Percentiles rank a stretch among this genome's conserved stretches.
These are phyloP conservation scores for Ciborinia camelliae DNA, from an alignment of 2,329 filamentous ascomycete genomes.

Conservation along the genomic window DNA sequence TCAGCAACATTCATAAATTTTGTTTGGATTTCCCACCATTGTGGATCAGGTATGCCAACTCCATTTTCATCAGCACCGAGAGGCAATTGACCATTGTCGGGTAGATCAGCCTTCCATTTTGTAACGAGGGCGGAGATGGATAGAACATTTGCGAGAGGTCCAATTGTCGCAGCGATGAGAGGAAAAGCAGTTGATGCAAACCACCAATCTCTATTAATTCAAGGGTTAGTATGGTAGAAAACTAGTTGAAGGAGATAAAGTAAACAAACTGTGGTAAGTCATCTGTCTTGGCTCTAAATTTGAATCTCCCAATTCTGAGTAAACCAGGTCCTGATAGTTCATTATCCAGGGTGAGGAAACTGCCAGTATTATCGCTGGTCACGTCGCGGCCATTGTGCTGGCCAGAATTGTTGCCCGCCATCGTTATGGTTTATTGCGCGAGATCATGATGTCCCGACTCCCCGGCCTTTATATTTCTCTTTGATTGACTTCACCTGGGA, in stretches of 20 bases:
- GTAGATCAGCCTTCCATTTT: constrained; percentile 54
- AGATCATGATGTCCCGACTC: constrained; percentile 4
- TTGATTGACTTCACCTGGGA: background rate
- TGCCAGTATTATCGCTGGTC: background rate
- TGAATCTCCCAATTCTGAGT: constrained; percentile 34
- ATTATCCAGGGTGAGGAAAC: background rate
- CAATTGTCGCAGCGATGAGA: constrained; percentile 64
- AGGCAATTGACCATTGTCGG: constrained; percentile 45
- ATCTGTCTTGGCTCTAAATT: constrained; percentile 37
- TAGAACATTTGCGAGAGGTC: constrained; percentile 66
- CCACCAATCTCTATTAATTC: constrained; percentile 39
- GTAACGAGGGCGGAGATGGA: constrained; percentile 65
- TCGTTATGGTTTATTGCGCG: background rate
- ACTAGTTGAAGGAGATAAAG: background rate
- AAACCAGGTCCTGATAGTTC: constrained; percentile 21
- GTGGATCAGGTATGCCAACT: constrained; percentile 54
- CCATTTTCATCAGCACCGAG: constrained; percentile 49
- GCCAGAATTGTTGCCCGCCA: constrained; percentile 2
- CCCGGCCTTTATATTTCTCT: too few species aligned
- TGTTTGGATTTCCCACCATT: constrained; percentile 47
- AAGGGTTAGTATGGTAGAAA: constrained; percentile 5
- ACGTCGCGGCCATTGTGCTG: background rate
- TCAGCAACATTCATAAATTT: background rate
- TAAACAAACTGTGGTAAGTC: constrained; percentile 37
- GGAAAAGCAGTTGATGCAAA: constrained; percentile 47